Base-by-base conservation (phyloP, 345 rosid species). In the Lumnitzera littorea region DNA sequence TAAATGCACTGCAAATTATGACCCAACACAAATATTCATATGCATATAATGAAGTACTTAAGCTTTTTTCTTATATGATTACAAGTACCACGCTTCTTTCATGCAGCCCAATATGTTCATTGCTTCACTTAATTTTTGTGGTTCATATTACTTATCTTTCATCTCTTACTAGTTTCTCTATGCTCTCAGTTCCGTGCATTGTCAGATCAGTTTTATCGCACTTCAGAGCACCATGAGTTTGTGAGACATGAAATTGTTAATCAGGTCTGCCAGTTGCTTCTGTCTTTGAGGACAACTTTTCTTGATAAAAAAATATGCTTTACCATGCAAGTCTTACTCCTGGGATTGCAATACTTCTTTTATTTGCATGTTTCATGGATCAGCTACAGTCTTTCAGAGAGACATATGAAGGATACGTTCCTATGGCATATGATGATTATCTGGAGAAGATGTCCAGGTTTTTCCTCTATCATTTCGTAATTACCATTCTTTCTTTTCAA, bases 381-480 rank as follows among this genome's bases (percentile, higher is more conserved):
- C 80, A 81, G 85, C 78, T 81, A 9, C 73, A 75, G 62, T 74
- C 70, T 49, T 53, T 73, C 63, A 77, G 77, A 15, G 88, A 78
- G 57, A 76, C 66, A 50, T 86, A 86, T 51, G 86, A 80, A 63
- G 94, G 83, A 66, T 86, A 84, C 70, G 90, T 84, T 72, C 79
- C 94, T 15, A 86, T 86, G 94, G 78, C 71, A 3, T 86, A 69
- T 63, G 78, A 50, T 15, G 88, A 86, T 57, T 86, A 84, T 72
- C 67, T 86, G 71, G 82, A 82, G 78, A 73, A 77, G 79, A 86
- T 86, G 90, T 71, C 76, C 69, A 72, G 64, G 90, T 86, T 63
- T 55, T 4, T 15, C 48, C 48, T 59, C 69, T 66, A 62, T 48
- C 54, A 54, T 53, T 58, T 52, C 57, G 47, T 53, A 15, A 56